These are phyloP conservation scores for Pseudocercospora macadamiae DNA, from an alignment of 2,329 filamentous ascomycete genomes.

Conservation along the genomic window DNA sequence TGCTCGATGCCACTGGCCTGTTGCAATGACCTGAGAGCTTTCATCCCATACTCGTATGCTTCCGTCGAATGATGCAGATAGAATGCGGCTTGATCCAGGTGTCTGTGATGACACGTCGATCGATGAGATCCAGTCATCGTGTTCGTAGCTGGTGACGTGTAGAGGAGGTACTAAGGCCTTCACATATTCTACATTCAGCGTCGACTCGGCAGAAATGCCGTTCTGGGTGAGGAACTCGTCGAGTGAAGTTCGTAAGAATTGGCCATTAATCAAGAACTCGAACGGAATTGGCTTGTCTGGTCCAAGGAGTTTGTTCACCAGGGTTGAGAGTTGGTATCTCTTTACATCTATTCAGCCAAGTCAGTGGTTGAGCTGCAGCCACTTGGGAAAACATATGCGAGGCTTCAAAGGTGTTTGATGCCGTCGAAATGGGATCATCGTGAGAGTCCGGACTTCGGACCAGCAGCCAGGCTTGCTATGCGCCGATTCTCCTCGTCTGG, in stretches of 20 bases:
- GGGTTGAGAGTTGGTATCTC: constrained; percentile 62
- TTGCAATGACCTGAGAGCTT: constrained; percentile 81
- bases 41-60: constrained; percentile 86
- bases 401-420: too few species aligned
- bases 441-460: neutral
- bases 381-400: too few species aligned
- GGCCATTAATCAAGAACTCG: constrained; percentile 94
- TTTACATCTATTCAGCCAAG: constrained; percentile 49
- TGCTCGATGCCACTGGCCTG: constrained; percentile 72
- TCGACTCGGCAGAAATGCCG: constrained; percentile 86
- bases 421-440: too few species aligned
- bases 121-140: constrained; percentile 94
- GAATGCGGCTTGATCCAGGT: constrained; percentile 65
- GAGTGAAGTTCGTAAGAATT: constrained; percentile 84
- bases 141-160: constrained; percentile 89
- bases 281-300: constrained; percentile 71
- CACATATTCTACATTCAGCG: constrained; percentile 88
- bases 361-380: neutral
- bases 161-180: constrained; percentile 86
- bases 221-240: constrained; percentile 86
- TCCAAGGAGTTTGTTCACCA: constrained; percentile 64
- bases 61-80: constrained; percentile 95
- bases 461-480: too few species aligned
- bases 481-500: neutral
- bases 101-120: constrained; percentile 76